Base-by-base conservation (phyloP, 2,329 filamentous ascomycete species). In the Achaetomium macrosporum region DNA sequence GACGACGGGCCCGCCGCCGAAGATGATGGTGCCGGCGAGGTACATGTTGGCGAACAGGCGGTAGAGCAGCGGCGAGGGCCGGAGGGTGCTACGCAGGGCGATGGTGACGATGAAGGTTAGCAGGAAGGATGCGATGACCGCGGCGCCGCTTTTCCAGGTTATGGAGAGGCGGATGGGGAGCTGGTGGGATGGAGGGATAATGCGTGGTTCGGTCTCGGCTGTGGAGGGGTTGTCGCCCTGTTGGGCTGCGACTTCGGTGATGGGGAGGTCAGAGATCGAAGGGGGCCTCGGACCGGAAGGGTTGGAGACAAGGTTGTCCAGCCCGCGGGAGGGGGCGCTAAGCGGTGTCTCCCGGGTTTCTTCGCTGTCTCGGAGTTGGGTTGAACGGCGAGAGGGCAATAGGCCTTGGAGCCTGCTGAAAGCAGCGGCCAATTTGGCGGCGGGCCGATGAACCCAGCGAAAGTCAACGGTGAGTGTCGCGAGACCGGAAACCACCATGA, bases 1-100 rank as follows among this genome's bases (percentile, higher is more conserved):
- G 0, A 85, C 82, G 0, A 85, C 82, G 0, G 82, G 82, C 0
- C 82, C 82, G 2, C 82, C 82, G 3, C 82, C 82, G 46, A 84
- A 81, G 57, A 83, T 84, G 53, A 84, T 78, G 1, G 85, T 89
- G 0, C 85, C 86, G 0, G 85, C 86, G 0, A 89, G 79, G 61
- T 85, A 88, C 69, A 90, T 78, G 65, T 87, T 89, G 5, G 83
- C 74, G 60, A 90, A 89, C 19, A 90, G 75, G 44, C 77, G 73
- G 59, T 82, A 81, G 0, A 76, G 66, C 0, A 82, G 67, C 25
- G 25, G 25, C 13, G 35, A 16, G 4, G 25, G 25, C 4, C 25
- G 4, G 44, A 69, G 67, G 56, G 62, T 74, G 66, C 64, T 75
- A 33, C 75, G 73, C 0, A 77, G 59, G 15, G 78, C 71, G 64